Evolutionary conservation across 306 rosid species (phyloP), one percentile per base, ranked within the genome.

Genomic region (Cucumis melo): DNA sequence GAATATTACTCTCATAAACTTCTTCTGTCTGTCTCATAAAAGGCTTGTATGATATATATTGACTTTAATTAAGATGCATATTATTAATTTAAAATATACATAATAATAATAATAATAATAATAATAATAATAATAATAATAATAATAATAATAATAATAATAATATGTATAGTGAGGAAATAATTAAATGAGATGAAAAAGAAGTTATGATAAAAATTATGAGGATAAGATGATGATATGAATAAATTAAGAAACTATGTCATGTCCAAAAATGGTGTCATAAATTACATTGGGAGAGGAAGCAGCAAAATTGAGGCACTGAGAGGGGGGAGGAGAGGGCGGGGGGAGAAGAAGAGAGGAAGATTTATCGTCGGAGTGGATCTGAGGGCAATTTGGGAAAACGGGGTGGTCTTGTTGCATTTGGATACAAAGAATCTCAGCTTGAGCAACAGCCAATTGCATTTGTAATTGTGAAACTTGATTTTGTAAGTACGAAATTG

Each of bases 401-500:
- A 41, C 74, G 77, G 80, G 76, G 1, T 87, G 83, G 48, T 89
- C 93, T 19, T 89, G 85, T 76, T 89, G 90, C 98, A 92, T 90
- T 66, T 92, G 96, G 72, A 84, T 82, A 84, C 96, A 90, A 41
- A 92, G 91, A 24, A 94, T 90, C 86, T 94, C 97, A 17, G 98
- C 93, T 55, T 94, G 93, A 61, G 95, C 98, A 64, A 92, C 86
- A 3, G 98, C 95, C 14, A 94, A 91, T 72, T 94, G 96, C 98
- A 90, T 94, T 76, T 94, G 95, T 19, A 94, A 91, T 78, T 94
- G 91, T 5, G 97, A 85, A 21, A 92, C 97, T 66, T 94, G 93
- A 76, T 86, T 92, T 75, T 94, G 98, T 17, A 94, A 77, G 81
- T 76, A 86, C 0, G 96, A 90, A 50, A 94, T 90, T 55, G 89